A percentile compares a stretch with the other conserved stretches of the same genome.
Conservation (phyloP, 176 grass and related monocot genomes). For the Avena insularis region DNA sequence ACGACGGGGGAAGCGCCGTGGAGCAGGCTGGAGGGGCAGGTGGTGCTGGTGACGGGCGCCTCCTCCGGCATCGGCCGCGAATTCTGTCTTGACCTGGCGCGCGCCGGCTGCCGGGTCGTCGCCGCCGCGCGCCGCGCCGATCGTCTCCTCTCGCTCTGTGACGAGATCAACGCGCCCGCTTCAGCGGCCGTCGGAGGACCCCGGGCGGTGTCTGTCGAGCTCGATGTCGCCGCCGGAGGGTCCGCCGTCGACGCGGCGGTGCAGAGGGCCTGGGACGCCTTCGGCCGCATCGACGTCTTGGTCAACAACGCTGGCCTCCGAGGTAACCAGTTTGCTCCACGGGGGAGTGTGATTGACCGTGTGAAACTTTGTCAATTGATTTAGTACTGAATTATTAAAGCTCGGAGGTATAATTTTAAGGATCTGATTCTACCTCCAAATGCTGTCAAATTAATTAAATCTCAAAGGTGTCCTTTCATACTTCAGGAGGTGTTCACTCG, state of each 20-base stretch:
- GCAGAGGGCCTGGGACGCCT: conserved; percentile 68
- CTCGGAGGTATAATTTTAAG: background rate
- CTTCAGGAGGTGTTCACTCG: conserved; percentile 70
- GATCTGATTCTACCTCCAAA: background rate
- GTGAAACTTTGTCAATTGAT: background rate
- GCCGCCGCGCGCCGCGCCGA: conserved; percentile 68
- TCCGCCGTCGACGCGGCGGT: conserved; percentile 53
- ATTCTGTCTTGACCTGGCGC: conserved; percentile 80
- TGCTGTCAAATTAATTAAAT: conserved; percentile 1
- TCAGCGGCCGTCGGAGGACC: background rate
- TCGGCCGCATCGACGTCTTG: conserved; percentile 77
- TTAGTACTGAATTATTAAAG: background rate
- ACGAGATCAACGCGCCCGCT: conserved; percentile 64
- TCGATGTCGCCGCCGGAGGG: conserved; percentile 66
- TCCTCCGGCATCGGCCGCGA: conserved; percentile 89
- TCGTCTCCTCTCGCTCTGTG: conserved; percentile 81
- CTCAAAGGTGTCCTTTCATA: background rate
- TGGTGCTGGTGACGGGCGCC: conserved; percentile 89
- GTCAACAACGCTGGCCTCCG: conserved; percentile 89
- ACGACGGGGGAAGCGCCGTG: conserved; percentile 30
- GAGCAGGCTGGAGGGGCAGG: conserved; percentile 67
- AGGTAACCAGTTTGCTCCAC: conserved; percentile 49
- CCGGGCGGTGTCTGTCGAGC: conserved; percentile 54
- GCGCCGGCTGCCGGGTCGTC: conserved; percentile 65
- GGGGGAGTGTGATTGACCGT: background rate